phyloP scores from a whole-genome alignment of 345 rosid species.

The Brassica rapa region DNA sequence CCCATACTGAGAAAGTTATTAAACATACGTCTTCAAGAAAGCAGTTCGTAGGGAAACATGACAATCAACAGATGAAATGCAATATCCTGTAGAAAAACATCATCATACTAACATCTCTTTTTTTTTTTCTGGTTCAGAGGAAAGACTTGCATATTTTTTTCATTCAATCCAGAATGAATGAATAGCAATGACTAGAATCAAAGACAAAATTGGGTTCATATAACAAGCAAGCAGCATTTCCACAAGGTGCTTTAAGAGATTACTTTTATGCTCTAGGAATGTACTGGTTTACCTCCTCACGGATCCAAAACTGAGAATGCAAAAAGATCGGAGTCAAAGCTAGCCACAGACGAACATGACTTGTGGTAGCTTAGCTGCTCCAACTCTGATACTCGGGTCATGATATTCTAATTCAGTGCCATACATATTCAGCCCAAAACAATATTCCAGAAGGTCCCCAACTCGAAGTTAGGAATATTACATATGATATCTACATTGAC shows the following conservation, averaged over 20 bases:
- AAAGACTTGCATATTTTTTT: background rate
- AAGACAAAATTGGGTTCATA: background rate
- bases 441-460: background rate
- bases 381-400: background rate
- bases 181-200: background rate
- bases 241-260: background rate
- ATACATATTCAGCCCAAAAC: background rate
- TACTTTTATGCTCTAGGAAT: background rate
- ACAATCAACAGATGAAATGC: background rate
- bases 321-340: background rate
- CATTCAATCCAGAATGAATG: background rate
- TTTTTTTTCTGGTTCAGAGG: background rate
- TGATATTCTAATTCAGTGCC: background rate
- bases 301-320: background rate
- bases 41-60: background rate
- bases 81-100: background rate
- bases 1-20: background rate
- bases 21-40: background rate
- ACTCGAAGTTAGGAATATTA: background rate
- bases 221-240: background rate
- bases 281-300: constrained; percentile 9
- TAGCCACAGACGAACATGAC: background rate
- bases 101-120: background rate
- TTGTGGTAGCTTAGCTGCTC: background rate
- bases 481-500: background rate